Evolutionary conservation across 2,329 filamentous ascomycete species (phyloP), one percentile per base, ranked within the genome.

Genomic region (Capronia americana): DNA sequence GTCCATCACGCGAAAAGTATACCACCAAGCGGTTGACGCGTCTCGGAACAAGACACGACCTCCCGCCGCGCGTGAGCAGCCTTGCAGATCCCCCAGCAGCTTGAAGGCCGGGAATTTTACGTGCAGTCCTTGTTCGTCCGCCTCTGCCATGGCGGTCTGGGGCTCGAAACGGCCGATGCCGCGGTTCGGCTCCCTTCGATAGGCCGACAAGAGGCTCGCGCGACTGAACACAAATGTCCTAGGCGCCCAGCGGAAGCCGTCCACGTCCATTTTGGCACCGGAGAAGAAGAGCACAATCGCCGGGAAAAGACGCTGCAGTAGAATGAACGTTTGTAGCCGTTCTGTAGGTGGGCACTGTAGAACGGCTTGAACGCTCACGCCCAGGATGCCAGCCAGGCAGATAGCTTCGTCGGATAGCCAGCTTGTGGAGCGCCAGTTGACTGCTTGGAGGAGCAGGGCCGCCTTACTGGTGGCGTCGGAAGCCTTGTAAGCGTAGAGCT

Each of bases 1-100:
- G 30, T 32, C 54, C 54, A 57, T 57, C 5, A 57, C 28, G 54
- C 54, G 54, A 6, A 41, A 57, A 7, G 54, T 57, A 34, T 57
- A 57, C 54, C 54, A 57, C 12, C 23, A n/a, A 14, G 28, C n/a
- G 17, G n/a, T 23, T 2, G 14, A 20, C 12, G n/a, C 32, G 54
- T 57, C 32, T 11, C 32, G 30, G 20, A 57, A 57, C 28, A 57
- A 34, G 28, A 57, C 28, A 17, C 54, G 28, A 20, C 32, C 54
- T 6, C 30, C 30, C 17, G 20, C 30, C 12, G 44, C 44, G 17
- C 54, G 26, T 32, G 54, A 57, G 32, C 54, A 57, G 11, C 14
- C 7, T 7, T 8, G 14, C 20, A 54, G 51, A 24, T 10, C 20
- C 7, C 20, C 51, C 23, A 11, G 44, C 0, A 28, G 24, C 3